Base-by-base conservation (phyloP, 208 protist genomes). In the Leishmania major region DNA sequence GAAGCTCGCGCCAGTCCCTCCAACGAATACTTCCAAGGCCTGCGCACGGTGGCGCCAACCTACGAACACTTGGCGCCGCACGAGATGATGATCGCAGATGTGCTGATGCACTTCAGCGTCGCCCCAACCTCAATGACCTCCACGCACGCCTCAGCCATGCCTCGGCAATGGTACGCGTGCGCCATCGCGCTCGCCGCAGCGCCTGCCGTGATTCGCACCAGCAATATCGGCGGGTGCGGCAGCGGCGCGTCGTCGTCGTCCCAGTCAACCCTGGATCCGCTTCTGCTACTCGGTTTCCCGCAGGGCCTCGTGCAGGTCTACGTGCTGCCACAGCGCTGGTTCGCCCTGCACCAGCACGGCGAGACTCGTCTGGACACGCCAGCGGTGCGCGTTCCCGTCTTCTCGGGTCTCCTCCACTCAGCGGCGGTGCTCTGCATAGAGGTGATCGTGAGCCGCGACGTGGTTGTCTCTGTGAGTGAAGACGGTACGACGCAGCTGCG, bases 1-100 rank as follows among this genome's bases (percentile, higher is more conserved):
- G 93, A 96, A 49, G 95, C 95, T 13, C 94, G 95, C 78, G 90
- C 95, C 77, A 90, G 93, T 13, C 82, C 91, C 57, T 90, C 90
- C 13, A 96, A 90, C 60, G 85, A 85, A 47, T 96, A 95, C 83
- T 98, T 98, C 76, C 89, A 91, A 51, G 93, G 92, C 17, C 85
- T 96, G 43, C 88, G 88, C 67, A 87, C 95, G 13, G 79, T 96
- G 13, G 90, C 95, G 7, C 93, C 93, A 25, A 96, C 95, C 22
- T 98, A 94, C 81, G 90, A 93, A 73, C 92, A 98, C 83, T 85
- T 98, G 35, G 86, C 92, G 40, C 84, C 81, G 59, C 88, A 89
- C 45, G 87, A 87, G 43, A 51, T 77, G 10, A 84, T 83, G 28
- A 77, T 87, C 31, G 80, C 89, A 17, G 95, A 98, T 79, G 75